Conservation (phyloP, 1,284 basidiomycete genomes). For the Afroboletus lepidellus region DNA sequence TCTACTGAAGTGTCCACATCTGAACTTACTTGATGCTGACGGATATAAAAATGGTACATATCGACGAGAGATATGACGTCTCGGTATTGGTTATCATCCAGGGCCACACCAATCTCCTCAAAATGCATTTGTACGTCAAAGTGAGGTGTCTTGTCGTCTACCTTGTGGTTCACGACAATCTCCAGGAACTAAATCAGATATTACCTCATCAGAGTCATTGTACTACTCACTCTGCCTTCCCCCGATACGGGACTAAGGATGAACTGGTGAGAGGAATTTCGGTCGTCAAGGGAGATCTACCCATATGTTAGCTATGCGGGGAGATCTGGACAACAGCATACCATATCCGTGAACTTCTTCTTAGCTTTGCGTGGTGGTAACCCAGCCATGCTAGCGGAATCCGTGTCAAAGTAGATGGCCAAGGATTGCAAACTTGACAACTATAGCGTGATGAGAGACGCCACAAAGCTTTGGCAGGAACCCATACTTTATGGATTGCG, state of each 20-base stretch:
- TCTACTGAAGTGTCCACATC: not conserved
- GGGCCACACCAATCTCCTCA: constrained; percentile 89
- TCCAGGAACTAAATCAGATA: constrained; percentile 31
- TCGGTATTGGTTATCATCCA: constrained; percentile 95
- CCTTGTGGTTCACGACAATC: constrained; percentile 83
- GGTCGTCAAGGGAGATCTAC: constrained; percentile 66
- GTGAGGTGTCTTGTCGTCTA: constrained; percentile 73
- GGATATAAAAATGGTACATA: constrained; percentile 95
- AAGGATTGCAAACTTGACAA: constrained; percentile 87
- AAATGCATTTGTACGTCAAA: constrained; percentile 91
- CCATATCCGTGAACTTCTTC: constrained; percentile 77
- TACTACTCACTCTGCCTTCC: constrained; percentile 73
- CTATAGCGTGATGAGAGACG: constrained; percentile 39
- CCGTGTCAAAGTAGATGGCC: constrained; percentile 96
- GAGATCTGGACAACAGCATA: constrained; percentile 27
- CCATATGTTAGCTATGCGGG: constrained; percentile 6
- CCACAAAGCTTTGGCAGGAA: not conserved
- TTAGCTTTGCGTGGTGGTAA: constrained; percentile 69
- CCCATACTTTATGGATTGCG: constrained; percentile 83
- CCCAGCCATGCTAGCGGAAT: constrained; percentile 80
- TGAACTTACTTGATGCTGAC: constrained; percentile 76
- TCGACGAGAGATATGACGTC: constrained; percentile 93
- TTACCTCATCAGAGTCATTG: not conserved
- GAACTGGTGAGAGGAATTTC: constrained; percentile 79
- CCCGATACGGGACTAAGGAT: constrained; percentile 96